These are phyloP conservation scores for Boletus bicolor DNA, from an alignment of 768 basidiomycete species.

Conservation along the genomic window DNA sequence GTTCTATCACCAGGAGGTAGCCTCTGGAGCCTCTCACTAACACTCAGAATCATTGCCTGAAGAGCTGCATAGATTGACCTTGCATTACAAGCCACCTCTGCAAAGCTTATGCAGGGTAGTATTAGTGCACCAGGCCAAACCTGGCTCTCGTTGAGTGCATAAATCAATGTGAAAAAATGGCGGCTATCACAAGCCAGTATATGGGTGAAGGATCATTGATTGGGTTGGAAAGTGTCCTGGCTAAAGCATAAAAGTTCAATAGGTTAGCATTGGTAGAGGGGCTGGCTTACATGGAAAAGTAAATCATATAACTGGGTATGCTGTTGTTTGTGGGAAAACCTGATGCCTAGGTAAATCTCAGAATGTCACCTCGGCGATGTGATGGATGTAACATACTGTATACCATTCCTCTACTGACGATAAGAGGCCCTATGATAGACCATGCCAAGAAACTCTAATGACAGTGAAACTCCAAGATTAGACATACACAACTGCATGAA, in stretches of 20 bases:
- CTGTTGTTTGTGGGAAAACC: background rate
- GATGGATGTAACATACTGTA: background rate
- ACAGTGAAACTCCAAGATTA: background rate
- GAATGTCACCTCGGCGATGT: too few relatives aligned
- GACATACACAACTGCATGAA: too few relatives aligned
- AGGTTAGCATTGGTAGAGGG: background rate
- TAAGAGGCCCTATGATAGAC: conserved; percentile 58
- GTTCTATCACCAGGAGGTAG: too few relatives aligned
- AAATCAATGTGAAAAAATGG: background rate
- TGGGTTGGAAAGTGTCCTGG: background rate
- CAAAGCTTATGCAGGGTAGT: background rate
- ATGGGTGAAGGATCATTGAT: background rate
- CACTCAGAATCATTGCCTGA: background rate
- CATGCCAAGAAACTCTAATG: conserved; percentile 53
- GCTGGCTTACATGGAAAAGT: background rate
- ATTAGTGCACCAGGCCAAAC: background rate
- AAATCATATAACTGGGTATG: background rate
- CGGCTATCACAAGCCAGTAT: background rate
- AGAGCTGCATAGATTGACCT: background rate
- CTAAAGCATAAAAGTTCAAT: background rate
- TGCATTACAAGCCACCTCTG: background rate
- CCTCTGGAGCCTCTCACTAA: background rate
- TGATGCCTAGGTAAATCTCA: background rate
- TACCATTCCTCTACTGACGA: conserved; percentile 33
- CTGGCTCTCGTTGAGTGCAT: background rate